Evolutionary conservation across 441 rosid species (phyloP).

Genomic region (Erysimum cheiri): DNA sequence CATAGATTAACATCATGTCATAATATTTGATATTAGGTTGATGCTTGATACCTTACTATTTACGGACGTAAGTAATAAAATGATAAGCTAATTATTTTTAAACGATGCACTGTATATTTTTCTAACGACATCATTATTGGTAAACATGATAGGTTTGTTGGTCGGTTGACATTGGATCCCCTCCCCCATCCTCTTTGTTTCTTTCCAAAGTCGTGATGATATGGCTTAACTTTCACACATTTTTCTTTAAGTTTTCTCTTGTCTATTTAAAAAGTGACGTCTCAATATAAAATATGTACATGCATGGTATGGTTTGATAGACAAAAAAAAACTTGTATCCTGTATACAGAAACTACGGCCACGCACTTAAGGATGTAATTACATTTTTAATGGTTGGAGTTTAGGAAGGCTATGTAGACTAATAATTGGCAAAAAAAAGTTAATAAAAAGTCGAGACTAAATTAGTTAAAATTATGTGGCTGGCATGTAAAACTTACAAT

Average conservation of each 20-base stretch:
- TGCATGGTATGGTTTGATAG: no score
- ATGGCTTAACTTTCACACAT: slow-evolving; percentile 1
- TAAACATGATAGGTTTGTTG: slow-evolving; percentile 27
- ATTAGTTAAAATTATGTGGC: background rate
- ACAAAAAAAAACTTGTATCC: no score
- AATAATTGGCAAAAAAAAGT: background rate
- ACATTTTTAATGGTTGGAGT: background rate
- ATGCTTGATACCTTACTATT: background rate
- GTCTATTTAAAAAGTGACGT: background rate
- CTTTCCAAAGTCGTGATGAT: slow-evolving; percentile 8
- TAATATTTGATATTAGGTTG: background rate
- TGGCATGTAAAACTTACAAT: background rate
- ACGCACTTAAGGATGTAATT: background rate
- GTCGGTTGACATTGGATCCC: slow-evolving; percentile 41
- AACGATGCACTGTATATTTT: slow-evolving; percentile 2
- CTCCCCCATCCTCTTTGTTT: slow-evolving; percentile 23
- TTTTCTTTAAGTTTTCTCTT: background rate
- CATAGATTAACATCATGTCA: background rate
- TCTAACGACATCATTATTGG: slow-evolving; percentile 30
- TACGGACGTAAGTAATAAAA: slow-evolving; percentile 6
- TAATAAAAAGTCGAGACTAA: background rate
- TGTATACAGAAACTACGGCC: background rate
- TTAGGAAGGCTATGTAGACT: background rate
- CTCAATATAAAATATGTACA: no score
- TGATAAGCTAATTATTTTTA: slow-evolving; percentile 3